Evolutionary conservation across 116 monocot species (phyloP).

Genomic region (Phalaenopsis hybrid): DNA sequence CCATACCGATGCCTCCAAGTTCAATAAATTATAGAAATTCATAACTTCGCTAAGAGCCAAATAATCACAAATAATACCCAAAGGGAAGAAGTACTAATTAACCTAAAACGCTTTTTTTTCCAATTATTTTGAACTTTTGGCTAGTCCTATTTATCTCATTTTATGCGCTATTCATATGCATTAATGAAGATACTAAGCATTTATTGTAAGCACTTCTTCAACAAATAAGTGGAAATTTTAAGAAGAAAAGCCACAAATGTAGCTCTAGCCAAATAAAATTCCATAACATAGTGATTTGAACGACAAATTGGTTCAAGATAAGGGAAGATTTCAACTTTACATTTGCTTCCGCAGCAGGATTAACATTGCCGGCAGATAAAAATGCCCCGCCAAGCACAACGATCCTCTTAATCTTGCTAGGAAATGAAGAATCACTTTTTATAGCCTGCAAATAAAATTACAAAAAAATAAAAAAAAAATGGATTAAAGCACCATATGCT

Average conservation of each 20-base stretch:
- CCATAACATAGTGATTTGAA: neutral
- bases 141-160: neutral
- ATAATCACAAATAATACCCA: no score
- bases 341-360: conserved; percentile 99
- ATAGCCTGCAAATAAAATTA: conserved; percentile 46
- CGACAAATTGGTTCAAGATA: neutral
- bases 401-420: conserved; percentile 78
- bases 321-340: conserved; percentile 23
- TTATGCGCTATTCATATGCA: neutral
- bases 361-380: conserved; percentile 84
- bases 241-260: neutral
- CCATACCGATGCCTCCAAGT: no score
- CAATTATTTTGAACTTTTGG: no score
- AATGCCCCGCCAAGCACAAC: conserved; percentile 93
- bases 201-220: neutral
- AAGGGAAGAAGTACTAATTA: no score
- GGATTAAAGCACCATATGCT: neutral
- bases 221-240: neutral
- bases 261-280: neutral
- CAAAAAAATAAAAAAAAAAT: neutral
- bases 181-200: neutral
- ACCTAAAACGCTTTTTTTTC: no score
- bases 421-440: conserved; percentile 83
- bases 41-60: no score
- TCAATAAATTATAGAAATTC: no score